phyloP scores from a whole-genome alignment of 176 grass and related monocot genomes.

The Guadua angustifolia region DNA sequence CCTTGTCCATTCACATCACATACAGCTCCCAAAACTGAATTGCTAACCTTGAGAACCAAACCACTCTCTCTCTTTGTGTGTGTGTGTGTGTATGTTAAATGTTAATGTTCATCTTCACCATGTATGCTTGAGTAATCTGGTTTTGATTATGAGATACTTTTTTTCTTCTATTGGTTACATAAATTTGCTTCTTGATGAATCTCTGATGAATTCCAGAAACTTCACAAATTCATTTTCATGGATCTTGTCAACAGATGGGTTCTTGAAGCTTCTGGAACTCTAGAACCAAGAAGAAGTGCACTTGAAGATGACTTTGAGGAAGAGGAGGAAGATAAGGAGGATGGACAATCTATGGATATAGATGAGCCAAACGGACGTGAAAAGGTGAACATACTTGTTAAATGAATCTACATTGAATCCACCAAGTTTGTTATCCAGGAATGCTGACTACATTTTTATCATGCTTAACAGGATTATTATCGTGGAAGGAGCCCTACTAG shows the following conservation, averaged over 20 bases:
- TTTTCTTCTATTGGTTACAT: background rate
- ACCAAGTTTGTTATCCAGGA: background rate
- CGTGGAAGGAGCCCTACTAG: conserved; percentile 73
- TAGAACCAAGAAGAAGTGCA: conserved; percentile 93
- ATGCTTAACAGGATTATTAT: conserved; percentile 59
- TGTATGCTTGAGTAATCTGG: background rate
- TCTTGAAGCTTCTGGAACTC: conserved; percentile 77
- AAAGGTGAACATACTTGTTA: conserved; percentile 48
- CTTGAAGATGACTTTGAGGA: conserved; percentile 99
- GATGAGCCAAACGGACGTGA: conserved; percentile 61
- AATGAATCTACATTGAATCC: background rate
- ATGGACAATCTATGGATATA: conserved; percentile 66
- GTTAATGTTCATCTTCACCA: too few relatives aligned
- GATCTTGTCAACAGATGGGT: conserved; percentile 59
- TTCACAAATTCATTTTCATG: conserved; percentile 19
- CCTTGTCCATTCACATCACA: too few relatives aligned
- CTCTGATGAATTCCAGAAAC: too few relatives aligned
- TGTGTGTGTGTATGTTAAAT: too few relatives aligned
- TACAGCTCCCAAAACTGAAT: too few relatives aligned
- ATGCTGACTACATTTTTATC: conserved; percentile 33
- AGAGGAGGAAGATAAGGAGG: conserved; percentile 91
- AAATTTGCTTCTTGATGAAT: background rate
- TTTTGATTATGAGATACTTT: conserved; percentile 7
- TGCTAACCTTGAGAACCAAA: too few relatives aligned
- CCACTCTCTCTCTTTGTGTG: too few relatives aligned